Base-by-base conservation (phyloP, 176 grass and related monocot genomes). In the Pharus latifolius region DNA sequence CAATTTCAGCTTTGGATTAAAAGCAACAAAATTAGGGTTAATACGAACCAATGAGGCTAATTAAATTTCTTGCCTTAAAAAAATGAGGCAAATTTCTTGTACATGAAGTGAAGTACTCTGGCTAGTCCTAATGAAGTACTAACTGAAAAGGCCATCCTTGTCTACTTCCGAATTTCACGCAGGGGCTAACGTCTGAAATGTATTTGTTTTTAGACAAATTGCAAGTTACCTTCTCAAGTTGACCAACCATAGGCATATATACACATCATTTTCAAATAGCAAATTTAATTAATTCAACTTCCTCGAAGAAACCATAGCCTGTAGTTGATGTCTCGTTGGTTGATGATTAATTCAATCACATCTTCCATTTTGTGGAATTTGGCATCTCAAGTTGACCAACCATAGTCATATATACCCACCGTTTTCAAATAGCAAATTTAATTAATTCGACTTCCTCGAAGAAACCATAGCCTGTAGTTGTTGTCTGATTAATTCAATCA, bases 401-500 rank as follows among this genome's bases (percentile, higher is more conserved):
- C 18, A 17, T 3, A 19, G 44, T 6, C 46, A 52, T 13, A 29
- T 26, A 64, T 0, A 15, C 42, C 43, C 40, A 14, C 61, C 53
- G 19, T 60, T 76, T 53, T 76, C 72, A 53, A 45, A 20, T 44
- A 24, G 14, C 6, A 53, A 30, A 52, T 13, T 14, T 26, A 63
- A 38, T n/a, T n/a, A n/a, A n/a, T n/a, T n/a, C n/a, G 64, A 70
- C 62, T 59, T 74, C 12, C 31, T 22, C 19, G 49, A 53, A 31
- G 44, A 33, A 73, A 60, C 49, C 49, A n/a, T n/a, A 73, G 20
- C 6, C 55, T 7, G 42, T 62, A 30, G 12, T 63, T 16, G 10
- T 52, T 18, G 46, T n/a, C 67, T 54, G n/a, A n/a, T n/a, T n/a
- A 7, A 55, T 60, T 69, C 76, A 60, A 70, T 41, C 65, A 75